Base-by-base conservation (phyloP, 2,329 filamentous ascomycete genomes). In the Epichloe uncinata region DNA sequence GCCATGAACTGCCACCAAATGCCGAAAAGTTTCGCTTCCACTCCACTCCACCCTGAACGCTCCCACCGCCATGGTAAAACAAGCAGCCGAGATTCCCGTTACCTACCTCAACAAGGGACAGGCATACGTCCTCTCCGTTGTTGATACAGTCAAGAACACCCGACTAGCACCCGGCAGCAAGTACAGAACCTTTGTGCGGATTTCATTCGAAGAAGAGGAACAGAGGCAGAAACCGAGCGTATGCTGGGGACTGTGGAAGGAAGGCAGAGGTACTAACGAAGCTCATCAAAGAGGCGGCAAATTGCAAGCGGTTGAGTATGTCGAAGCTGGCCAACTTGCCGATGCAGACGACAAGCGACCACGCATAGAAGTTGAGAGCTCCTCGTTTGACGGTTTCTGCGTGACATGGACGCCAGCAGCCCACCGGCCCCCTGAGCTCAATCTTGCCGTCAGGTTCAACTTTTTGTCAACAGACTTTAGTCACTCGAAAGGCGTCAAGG, bases 391-490 rank as follows among this genome's bases (percentile, higher is more conserved):
- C 62, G 90, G 91, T 0, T 97, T 97, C 63, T 91, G 84, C 6
- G 87, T 97, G 4, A 79, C 83, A 5, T 97, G 91, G 91, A 86
- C 83, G 0, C 84, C 88, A 0, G 84, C 81, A 4, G 67, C 77
- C 41, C 83, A 82, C 45, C 82, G 0, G 67, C 72, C 0, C 72
- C 22, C 84, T 3, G 89, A 96, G 59, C 93, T 89, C 64, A 86
- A 82, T 45, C 81, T 98, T 50, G 85, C 89, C 8, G 87, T 97
- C 12, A 86, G 93, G 43, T 98, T 97, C 74, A 98, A 98, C 69
- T 98, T 98, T 63, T 74, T 98, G 0, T 98, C 93, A 0, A 98
- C 93, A 8, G 93, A 98, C 63, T 98, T 97, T 64, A 97, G 91
- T 65, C 93, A 97, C 63, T 97, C 93, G 9, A 98, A 98, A 63